phyloP scores from a whole-genome alignment of 129 eudicot species.

The Dittrichia graveolens region DNA sequence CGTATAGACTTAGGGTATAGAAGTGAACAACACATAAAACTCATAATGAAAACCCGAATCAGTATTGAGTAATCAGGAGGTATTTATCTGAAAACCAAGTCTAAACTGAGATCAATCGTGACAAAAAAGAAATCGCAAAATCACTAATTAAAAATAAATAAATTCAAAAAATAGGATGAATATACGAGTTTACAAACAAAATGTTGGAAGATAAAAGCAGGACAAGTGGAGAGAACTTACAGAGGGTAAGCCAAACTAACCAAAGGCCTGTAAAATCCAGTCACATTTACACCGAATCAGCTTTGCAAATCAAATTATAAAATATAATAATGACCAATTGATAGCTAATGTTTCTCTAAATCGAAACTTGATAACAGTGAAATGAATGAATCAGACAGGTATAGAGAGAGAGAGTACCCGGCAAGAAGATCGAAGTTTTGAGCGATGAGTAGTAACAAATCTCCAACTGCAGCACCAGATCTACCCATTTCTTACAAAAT shows the following conservation, averaged over 20 bases:
- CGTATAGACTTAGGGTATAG: no score
- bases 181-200: no score
- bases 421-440: slow-evolving; percentile 82
- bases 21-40: no score
- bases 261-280: slow-evolving; percentile 73
- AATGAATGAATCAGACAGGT: no score
- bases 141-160: background rate
- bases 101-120: background rate
- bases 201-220: background rate
- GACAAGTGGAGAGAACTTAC: slow-evolving; percentile 50
- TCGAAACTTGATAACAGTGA: background rate
- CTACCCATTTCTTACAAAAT: slow-evolving; percentile 14
- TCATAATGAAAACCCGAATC: no score
- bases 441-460: slow-evolving; percentile 60
- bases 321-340: no score
- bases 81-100: no score
- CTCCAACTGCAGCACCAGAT: slow-evolving; percentile 67
- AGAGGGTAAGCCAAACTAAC: slow-evolving; percentile 85
- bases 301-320: background rate
- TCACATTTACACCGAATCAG: slow-evolving; percentile 24
- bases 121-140: no score
- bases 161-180: background rate
- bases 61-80: no score
- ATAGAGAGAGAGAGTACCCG: slow-evolving; percentile 47
- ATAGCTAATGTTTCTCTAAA: background rate